Base-by-base conservation (phyloP, 371 early-diverging fungal genomes). In the Mortierella sp. region DNA sequence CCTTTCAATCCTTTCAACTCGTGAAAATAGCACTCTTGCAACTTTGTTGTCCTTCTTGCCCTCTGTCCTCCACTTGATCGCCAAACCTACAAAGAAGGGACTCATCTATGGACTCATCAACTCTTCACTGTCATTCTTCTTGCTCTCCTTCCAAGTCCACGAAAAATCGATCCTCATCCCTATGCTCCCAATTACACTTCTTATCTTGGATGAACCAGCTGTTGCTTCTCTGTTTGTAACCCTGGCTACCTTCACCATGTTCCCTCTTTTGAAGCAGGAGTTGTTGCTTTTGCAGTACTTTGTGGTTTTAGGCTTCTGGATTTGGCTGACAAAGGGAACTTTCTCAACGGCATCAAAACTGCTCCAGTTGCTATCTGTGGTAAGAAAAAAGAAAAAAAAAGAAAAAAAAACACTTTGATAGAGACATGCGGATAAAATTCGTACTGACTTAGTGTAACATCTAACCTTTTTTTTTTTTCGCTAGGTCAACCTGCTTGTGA, bases 81-180 rank as follows among this genome's bases (percentile, higher is more conserved):
- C 79, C 10, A 67, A 76, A 19, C 92, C 92, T 4, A 85, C 88
- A 5, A 85, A 84, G 32, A 76, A 67, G 16, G 85, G 89, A 2
- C 83, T 94, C 33, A 69, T 95, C 33, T 95, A 95, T 70, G 87
- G 93, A 3, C 76, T 97, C 59, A 72, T 91, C 40, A 92, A 90
- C 64, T 88, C 90, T 0, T 92, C 96, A 1, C 83, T 98, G 32
- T 92, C 94, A 0, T 98, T 98, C 84, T 98, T 96, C 85, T 77
- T 98, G 74, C 93, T 97, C 57, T 95, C 97, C 8, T 98, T 97
- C 87, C 98, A 97, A 84, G 99, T 98, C 3, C 99, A 98, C 84
- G 99, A 98, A 76, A 98, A 98, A 83, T 93, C 95, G 0, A 97
- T 98, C 47, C 83, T 98, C 45, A 77, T 98, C 6, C 97, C 97